These are phyloP conservation scores for Rutstroemia sp. DNA, from an alignment of 2,329 filamentous ascomycete species.

Conservation along the genomic window DNA sequence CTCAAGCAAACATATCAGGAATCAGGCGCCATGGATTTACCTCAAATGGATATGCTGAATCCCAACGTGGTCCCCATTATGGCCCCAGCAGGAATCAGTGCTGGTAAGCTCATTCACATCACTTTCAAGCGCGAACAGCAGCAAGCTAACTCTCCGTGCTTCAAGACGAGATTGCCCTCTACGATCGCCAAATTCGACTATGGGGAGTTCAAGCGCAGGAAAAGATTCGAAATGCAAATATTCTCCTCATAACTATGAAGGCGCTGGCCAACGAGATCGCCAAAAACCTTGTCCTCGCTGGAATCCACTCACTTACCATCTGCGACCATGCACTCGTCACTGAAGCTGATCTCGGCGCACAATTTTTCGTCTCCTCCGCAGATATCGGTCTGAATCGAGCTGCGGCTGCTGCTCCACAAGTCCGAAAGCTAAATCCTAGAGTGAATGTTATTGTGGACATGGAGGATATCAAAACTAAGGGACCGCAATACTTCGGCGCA, in stretches of 20 bases:
- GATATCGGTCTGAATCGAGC: slow-evolving; percentile 81
- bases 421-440: slow-evolving; percentile 83
- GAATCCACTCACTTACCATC: slow-evolving; percentile 83
- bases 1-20: background rate
- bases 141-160: background rate
- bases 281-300: slow-evolving; percentile 93
- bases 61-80: slow-evolving; percentile 5
- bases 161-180: slow-evolving; percentile 88
- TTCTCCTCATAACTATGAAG: slow-evolving; percentile 82
- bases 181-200: slow-evolving; percentile 92
- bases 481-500: slow-evolving; percentile 63
- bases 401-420: slow-evolving; percentile 66
- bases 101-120: slow-evolving; percentile 26
- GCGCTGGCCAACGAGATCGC: slow-evolving; percentile 90
- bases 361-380: slow-evolving; percentile 68
- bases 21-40: background rate
- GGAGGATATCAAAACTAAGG: slow-evolving; percentile 58
- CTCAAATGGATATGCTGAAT: background rate
- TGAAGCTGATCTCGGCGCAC: slow-evolving; percentile 71
- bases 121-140: background rate
- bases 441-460: slow-evolving; percentile 69
- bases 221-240: slow-evolving; percentile 80
- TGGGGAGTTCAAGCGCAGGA: slow-evolving; percentile 97
- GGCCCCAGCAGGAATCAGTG: slow-evolving; percentile 27
- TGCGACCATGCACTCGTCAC: slow-evolving; percentile 70